These are phyloP conservation scores for Takashimella koratensis DNA, from an alignment of 1,284 basidiomycete genomes.

Conservation along the genomic window DNA sequence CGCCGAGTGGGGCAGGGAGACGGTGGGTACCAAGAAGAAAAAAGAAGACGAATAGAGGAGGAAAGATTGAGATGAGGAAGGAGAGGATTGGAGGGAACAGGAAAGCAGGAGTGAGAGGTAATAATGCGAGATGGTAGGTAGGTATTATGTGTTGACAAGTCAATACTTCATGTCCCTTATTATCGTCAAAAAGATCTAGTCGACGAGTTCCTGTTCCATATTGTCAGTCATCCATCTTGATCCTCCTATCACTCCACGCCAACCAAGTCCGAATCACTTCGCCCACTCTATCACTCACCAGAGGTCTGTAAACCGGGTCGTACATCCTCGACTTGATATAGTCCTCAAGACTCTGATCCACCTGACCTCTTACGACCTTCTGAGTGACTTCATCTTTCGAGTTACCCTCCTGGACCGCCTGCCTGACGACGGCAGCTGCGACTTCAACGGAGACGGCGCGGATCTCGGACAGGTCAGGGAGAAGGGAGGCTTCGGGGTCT, in stretches of 20 bases:
- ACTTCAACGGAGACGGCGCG: conserved; percentile 53
- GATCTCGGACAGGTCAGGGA: conserved; percentile 65
- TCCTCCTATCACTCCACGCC: conserved; percentile 8
- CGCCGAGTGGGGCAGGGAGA: too few relatives aligned
- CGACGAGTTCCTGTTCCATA: background rate
- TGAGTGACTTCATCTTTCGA: conserved; percentile 34
- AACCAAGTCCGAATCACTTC: too few relatives aligned
- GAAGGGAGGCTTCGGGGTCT: conserved; percentile 58
- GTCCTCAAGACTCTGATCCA: conserved; percentile 35
- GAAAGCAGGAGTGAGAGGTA: background rate
- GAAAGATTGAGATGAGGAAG: background rate
- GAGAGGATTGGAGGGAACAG: background rate
- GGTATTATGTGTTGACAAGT: background rate
- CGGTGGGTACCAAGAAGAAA: too few relatives aligned
- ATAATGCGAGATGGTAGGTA: background rate
- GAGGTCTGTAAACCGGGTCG: conserved; percentile 45
- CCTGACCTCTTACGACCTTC: conserved; percentile 39
- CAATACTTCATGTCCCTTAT: background rate
- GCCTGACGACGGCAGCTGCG: conserved; percentile 72
- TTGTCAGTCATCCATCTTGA: background rate
- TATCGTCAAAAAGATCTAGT: too few relatives aligned
- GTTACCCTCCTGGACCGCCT: conserved; percentile 67
- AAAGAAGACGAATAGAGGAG: background rate
- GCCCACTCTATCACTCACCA: conserved; percentile 38
- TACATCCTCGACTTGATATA: conserved; percentile 46